phyloP scores from a whole-genome alignment of 2,329 filamentous ascomycete species.

The Aspergillus sp. region DNA sequence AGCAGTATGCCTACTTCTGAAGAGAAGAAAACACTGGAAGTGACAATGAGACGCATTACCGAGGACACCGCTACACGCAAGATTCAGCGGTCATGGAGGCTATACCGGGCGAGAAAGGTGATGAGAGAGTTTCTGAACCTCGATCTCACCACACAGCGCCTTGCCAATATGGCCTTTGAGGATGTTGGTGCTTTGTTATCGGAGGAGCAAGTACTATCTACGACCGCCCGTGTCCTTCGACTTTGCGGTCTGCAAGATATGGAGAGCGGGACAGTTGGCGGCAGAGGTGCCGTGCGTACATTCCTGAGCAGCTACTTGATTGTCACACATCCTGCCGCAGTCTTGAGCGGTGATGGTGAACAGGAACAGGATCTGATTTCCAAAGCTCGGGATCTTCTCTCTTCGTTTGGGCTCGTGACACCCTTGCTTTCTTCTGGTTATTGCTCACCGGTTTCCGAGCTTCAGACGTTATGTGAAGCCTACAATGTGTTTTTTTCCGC shows the following conservation, averaged over 20 bases:
- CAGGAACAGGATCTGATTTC: constrained; percentile 65
- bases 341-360: constrained; percentile 64
- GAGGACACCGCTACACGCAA: constrained; percentile 59
- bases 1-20: constrained; percentile 54
- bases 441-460: constrained; percentile 45
- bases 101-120: constrained; percentile 52
- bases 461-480: constrained; percentile 57
- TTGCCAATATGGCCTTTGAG: constrained; percentile 61
- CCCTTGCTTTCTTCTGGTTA: constrained; percentile 53
- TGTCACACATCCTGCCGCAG: constrained; percentile 63
- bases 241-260: constrained; percentile 60
- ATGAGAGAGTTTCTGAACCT: constrained; percentile 57
- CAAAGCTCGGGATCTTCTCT: constrained; percentile 64
- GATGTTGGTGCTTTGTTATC: constrained; percentile 62
- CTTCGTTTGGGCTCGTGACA: constrained; percentile 59
- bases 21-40: constrained; percentile 46
- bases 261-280: constrained; percentile 51
- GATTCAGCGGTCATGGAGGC: constrained; percentile 64
- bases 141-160: constrained; percentile 57
- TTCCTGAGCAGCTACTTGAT: constrained; percentile 69
- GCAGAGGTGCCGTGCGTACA: constrained; percentile 60
- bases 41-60: constrained; percentile 46
- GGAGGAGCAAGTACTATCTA: constrained; percentile 56
- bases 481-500: constrained; percentile 65
- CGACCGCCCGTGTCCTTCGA: constrained; percentile 60